Evolutionary conservation across 768 basidiomycete species (phyloP).

Genomic region (Amanita rimosa): DNA sequence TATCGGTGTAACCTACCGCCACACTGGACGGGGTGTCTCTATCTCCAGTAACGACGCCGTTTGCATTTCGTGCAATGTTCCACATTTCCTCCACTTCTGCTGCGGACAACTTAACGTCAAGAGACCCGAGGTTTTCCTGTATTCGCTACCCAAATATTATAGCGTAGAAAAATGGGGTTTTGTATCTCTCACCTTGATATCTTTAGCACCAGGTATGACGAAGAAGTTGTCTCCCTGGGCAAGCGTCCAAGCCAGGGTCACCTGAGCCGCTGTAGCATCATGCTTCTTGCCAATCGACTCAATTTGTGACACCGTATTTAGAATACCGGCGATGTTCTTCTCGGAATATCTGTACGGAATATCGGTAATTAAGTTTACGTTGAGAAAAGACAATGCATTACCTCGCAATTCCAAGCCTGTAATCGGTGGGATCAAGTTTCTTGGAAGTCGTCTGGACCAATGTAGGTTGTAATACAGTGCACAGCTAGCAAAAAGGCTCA

Average conservation of each 20-base stretch:
- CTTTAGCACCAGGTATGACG: constrained; percentile 32
- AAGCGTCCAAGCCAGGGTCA: constrained; percentile 36
- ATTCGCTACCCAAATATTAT: constrained; percentile 19
- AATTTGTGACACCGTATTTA: constrained; percentile 24
- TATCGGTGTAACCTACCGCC: not conserved
- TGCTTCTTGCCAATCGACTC: constrained; percentile 22
- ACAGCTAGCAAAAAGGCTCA: constrained; percentile 9
- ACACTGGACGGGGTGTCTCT: constrained; percentile 5
- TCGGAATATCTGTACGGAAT: constrained; percentile 17
- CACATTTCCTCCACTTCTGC: constrained; percentile 21
- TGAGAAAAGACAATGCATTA: constrained; percentile 3
- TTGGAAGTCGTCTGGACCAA: constrained; percentile 22
- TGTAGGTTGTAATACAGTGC: not conserved
- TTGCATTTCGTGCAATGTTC: constrained; percentile 16
- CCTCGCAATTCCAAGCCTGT: constrained; percentile 23
- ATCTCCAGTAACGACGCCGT: constrained; percentile 13
- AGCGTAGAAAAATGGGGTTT: not conserved
- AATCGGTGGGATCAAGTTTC: constrained; percentile 29
- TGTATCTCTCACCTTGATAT: constrained; percentile 16
- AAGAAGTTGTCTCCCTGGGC: constrained; percentile 31
- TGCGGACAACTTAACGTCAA: constrained; percentile 14
- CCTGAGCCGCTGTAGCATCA: constrained; percentile 27
- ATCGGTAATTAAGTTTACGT: not conserved
- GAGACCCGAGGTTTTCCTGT: constrained; percentile 25
- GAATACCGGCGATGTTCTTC: constrained; percentile 32